Conservation (phyloP, 2,329 filamentous ascomycete genomes). For the Trichoderma atrobrunneum region DNA sequence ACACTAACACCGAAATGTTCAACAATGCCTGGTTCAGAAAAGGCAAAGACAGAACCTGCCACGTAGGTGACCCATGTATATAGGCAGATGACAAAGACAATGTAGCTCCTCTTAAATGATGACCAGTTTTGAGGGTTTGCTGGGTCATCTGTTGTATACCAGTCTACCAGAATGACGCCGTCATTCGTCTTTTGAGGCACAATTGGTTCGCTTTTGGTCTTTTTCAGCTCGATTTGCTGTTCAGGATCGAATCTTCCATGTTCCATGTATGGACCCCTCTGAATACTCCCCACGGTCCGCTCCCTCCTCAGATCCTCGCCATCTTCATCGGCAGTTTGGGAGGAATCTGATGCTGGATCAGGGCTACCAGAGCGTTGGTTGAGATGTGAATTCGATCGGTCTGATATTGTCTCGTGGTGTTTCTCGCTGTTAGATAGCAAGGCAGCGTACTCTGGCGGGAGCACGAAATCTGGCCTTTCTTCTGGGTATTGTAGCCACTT, state of each 20-base stretch:
- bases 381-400: neutral
- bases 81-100: neutral
- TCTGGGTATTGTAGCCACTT: neutral
- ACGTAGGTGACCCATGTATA: slow-evolving; percentile 11
- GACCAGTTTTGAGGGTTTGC: slow-evolving; percentile 19
- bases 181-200: slow-evolving; percentile 6
- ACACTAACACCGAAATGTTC: neutral
- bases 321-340: neutral
- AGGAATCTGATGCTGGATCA: neutral
- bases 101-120: slow-evolving; percentile 1
- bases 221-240: neutral
- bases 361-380: neutral
- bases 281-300: neutral
- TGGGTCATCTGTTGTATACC: slow-evolving; percentile 17
- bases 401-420: neutral
- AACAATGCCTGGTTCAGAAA: neutral
- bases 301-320: neutral
- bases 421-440: neutral
- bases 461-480: neutral
- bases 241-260: neutral
- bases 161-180: slow-evolving; percentile 16
- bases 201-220: neutral
- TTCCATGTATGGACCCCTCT: neutral
- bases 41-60: neutral
- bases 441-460: neutral